Evolutionary conservation across 2,329 filamentous ascomycete genomes (phyloP).

Genomic region (Berkeleyomyces basicola): DNA sequence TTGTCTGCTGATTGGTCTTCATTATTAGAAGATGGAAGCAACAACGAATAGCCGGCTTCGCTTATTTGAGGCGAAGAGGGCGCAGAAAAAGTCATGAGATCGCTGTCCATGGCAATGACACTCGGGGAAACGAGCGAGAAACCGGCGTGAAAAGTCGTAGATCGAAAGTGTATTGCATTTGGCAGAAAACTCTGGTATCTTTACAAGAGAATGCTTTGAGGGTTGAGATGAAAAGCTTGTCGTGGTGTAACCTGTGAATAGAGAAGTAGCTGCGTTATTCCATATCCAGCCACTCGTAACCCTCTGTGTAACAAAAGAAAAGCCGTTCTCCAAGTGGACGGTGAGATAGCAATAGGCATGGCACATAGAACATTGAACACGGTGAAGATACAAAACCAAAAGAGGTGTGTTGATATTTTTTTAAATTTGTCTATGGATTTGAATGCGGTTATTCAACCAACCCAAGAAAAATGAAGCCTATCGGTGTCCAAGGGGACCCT

Average conservation of each 20-base stretch:
- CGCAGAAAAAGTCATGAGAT: not conserved
- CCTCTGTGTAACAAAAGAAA: too few relatives aligned
- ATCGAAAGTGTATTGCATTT: too few relatives aligned
- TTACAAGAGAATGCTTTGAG: not conserved
- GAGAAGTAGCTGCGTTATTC: too few relatives aligned
- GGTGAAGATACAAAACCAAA: not conserved
- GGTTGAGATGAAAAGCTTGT: not conserved
- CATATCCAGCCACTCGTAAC: too few relatives aligned
- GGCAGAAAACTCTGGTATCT: too few relatives aligned
- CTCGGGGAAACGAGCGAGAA: too few relatives aligned
- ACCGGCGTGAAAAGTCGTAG: too few relatives aligned
- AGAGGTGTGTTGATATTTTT: not conserved
- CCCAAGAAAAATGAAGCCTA: conserved; percentile 3
- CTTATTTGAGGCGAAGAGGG: not conserved
- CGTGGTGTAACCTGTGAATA: too few relatives aligned
- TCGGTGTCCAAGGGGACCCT: not conserved
- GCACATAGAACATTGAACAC: not conserved
- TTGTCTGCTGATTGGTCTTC: too few relatives aligned
- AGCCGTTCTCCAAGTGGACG: too few relatives aligned
- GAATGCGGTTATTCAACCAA: not conserved
- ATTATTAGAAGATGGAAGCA: too few relatives aligned
- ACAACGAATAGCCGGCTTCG: not conserved
- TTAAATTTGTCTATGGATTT: not conserved
- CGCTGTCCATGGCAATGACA: not conserved
- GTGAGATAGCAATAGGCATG: too few relatives aligned